phyloP scores from a whole-genome alignment of 352 stramenopile species.

The Phytophthora citricola region DNA sequence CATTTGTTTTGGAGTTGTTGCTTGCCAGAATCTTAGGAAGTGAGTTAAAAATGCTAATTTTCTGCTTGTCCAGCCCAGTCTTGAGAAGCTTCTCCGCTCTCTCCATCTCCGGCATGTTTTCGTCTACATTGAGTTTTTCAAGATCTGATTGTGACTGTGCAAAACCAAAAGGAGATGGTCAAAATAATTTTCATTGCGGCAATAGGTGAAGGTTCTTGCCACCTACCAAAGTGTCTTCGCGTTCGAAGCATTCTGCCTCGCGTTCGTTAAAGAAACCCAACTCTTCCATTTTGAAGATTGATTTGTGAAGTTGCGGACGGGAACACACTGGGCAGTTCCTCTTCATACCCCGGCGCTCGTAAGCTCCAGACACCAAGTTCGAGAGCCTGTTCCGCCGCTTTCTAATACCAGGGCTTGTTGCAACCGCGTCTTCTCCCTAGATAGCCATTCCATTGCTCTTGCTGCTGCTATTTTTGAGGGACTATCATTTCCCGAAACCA shows the following conservation, averaged over 20 bases:
- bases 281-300: slow-evolving; percentile 69
- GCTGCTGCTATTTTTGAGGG: slow-evolving; percentile 37
- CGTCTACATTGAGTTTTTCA: slow-evolving; percentile 86
- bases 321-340: slow-evolving; percentile 22
- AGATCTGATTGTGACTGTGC: slow-evolving; percentile 79
- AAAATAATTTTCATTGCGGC: neutral
- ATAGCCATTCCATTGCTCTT: slow-evolving; percentile 20
- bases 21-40: slow-evolving; percentile 74
- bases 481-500: slow-evolving; percentile 27
- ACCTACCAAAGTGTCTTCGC: slow-evolving; percentile 79
- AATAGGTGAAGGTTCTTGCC: neutral
- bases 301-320: slow-evolving; percentile 26
- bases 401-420: slow-evolving; percentile 13
- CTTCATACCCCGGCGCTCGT: slow-evolving; percentile 51
- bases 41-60: slow-evolving; percentile 76
- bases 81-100: slow-evolving; percentile 78
- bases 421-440: slow-evolving; percentile 27
- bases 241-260: slow-evolving; percentile 86
- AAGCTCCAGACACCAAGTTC: slow-evolving; percentile 24
- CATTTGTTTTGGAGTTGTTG: slow-evolving; percentile 78
- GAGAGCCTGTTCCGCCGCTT: slow-evolving; percentile 22
- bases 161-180: neutral
- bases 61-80: slow-evolving; percentile 81
- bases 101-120: slow-evolving; percentile 87
- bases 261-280: slow-evolving; percentile 85